A percentile compares a stretch with the other conserved stretches of the same genome.
phyloP scores from a whole-genome alignment of 2,329 filamentous ascomycete species.

The Curvularia lunata region DNA sequence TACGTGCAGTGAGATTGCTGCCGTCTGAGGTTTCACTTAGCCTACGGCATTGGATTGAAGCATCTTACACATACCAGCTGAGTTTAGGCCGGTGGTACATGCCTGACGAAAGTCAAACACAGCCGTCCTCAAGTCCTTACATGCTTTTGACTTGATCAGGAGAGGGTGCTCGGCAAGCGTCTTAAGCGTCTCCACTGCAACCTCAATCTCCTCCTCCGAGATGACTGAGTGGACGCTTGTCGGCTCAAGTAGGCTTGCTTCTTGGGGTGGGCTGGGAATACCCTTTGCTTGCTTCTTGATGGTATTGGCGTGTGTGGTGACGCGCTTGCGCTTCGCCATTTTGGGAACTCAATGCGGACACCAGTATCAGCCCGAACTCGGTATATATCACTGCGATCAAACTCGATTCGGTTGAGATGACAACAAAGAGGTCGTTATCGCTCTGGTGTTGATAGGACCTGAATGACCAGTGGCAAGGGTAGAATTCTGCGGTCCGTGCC shows the following conservation, averaged over 20 bases:
- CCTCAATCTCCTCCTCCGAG: constrained; percentile 70
- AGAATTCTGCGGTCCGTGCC: constrained; percentile 17
- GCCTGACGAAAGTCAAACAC: constrained; percentile 73
- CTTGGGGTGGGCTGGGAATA: constrained; percentile 39
- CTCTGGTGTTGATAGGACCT: background rate
- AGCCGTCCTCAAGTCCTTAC: constrained; percentile 69
- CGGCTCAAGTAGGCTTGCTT: constrained; percentile 48
- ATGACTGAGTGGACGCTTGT: constrained; percentile 61
- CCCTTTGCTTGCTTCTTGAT: constrained; percentile 33
- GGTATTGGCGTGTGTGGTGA: constrained; percentile 25
- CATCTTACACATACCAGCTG: constrained; percentile 51
- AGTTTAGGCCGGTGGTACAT: constrained; percentile 70
- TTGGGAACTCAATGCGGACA: background rate
- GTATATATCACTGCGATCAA: background rate
- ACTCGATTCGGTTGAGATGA: background rate
- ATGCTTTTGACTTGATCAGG: constrained; percentile 71
- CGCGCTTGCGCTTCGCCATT: constrained; percentile 43
- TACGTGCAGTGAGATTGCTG: constrained; percentile 69
- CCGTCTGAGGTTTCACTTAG: constrained; percentile 51
- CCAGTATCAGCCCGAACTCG: background rate
- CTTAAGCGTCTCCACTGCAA: constrained; percentile 68
- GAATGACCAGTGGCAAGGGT: constrained; percentile 11
- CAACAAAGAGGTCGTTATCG: background rate
- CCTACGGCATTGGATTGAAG: background rate
- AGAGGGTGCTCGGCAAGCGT: constrained; percentile 64